Evolutionary conservation across 345 rosid genomes (phyloP).

Genomic region (Sonneratia caseolaris): DNA sequence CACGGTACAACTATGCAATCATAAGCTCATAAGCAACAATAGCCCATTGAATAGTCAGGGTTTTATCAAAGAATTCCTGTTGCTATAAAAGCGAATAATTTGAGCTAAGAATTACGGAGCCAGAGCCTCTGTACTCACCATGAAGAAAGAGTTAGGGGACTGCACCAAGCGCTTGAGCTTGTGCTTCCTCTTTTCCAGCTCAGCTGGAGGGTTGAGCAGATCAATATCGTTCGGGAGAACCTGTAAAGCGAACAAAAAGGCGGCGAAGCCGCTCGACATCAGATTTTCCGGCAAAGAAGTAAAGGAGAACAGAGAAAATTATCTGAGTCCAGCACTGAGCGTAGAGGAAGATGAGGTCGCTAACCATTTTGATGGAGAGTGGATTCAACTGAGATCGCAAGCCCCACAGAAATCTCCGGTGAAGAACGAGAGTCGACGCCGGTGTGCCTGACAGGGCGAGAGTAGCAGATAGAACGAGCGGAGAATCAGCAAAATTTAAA

Average conservation of each 20-base stretch:
- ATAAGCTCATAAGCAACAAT: not conserved
- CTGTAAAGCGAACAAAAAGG: slow-evolving; percentile 9
- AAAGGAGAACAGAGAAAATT: not conserved
- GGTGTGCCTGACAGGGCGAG: not conserved
- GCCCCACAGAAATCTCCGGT: not conserved
- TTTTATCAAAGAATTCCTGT: no score
- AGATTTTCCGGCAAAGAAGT: slow-evolving; percentile 1
- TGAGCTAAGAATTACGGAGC: not conserved
- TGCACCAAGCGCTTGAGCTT: slow-evolving; percentile 77
- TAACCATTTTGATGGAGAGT: not conserved
- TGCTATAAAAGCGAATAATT: no score
- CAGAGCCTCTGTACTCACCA: slow-evolving; percentile 22
- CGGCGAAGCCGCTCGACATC: not conserved
- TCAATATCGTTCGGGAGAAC: slow-evolving; percentile 67
- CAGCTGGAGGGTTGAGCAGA: slow-evolving; percentile 61
- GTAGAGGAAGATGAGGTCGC: not conserved
- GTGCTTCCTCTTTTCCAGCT: slow-evolving; percentile 79
- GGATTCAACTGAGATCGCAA: not conserved
- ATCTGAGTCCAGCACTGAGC: not conserved
- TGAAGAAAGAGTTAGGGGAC: slow-evolving; percentile 64
- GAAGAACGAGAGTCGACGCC: not conserved
- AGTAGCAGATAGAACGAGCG: not conserved
- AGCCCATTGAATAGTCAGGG: not conserved
- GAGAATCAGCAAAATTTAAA: not conserved
- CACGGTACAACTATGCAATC: not conserved